Evolutionary conservation across 2,329 filamentous ascomycete species (phyloP).

Genomic region (Drechslera avenae): DNA sequence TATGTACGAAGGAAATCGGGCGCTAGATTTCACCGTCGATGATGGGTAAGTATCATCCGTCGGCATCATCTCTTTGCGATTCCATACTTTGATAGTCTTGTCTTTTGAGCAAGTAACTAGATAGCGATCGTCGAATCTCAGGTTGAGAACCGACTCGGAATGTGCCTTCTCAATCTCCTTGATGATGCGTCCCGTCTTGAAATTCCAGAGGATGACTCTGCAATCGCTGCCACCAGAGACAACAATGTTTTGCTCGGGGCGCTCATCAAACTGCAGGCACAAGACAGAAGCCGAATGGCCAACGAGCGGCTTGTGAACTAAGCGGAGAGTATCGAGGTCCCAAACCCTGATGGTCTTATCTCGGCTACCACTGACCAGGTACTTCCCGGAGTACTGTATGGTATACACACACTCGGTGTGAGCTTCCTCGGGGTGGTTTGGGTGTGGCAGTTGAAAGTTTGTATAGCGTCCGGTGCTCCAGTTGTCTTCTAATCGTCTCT

Average conservation of each 20-base stretch:
- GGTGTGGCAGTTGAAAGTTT: constrained; percentile 91
- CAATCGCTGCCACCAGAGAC: constrained; percentile 94
- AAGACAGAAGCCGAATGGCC: constrained; percentile 87
- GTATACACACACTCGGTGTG: constrained; percentile 95
- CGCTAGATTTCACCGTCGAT: constrained; percentile 50
- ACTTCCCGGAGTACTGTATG: constrained; percentile 84
- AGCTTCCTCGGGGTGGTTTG: constrained; percentile 76
- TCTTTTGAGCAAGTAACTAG: constrained; percentile 98
- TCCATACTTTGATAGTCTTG: constrained; percentile 96
- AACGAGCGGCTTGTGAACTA: constrained; percentile 73
- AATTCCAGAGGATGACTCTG: constrained; percentile 87
- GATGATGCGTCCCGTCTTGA: constrained; percentile 84
- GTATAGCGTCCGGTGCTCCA: constrained; percentile 83
- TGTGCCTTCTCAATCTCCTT: constrained; percentile 80
- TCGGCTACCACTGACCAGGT: constrained; percentile 89
- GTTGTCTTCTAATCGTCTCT: constrained; percentile 82
- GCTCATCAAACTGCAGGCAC: constrained; percentile 92
- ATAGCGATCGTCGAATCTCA: constrained; percentile 88
- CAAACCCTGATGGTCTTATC: constrained; percentile 88
- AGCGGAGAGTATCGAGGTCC: constrained; percentile 80
- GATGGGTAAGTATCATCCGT: constrained; percentile 49
- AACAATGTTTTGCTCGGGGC: constrained; percentile 86
- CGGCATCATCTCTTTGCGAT: constrained; percentile 61
- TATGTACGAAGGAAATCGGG: constrained; percentile 60
- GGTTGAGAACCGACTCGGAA: constrained; percentile 87